Conservation (phyloP, 1,284 basidiomycete genomes). For the Puccinia novopanici region DNA sequence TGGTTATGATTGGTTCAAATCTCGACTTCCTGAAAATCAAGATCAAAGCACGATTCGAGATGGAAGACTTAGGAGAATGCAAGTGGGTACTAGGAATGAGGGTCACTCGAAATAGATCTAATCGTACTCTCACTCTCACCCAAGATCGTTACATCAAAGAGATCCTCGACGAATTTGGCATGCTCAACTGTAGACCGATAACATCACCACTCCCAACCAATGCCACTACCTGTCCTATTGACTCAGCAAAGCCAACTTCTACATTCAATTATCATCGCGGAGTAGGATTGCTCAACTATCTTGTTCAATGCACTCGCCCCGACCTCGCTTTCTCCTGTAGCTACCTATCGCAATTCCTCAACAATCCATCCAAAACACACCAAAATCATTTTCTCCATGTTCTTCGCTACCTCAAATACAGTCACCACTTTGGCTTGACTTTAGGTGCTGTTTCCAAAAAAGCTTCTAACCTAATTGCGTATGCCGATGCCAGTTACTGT, state of each 20-base stretch:
- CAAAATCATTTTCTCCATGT: neutral
- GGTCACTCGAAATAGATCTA: neutral
- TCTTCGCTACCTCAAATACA: neutral
- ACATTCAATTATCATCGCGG: neutral
- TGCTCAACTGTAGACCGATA: slow-evolving; percentile 5
- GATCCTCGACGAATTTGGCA: slow-evolving; percentile 2
- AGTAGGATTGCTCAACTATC: slow-evolving; percentile 14
- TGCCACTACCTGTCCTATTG: neutral
- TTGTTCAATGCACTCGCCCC: slow-evolving; percentile 21
- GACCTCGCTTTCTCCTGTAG: neutral
- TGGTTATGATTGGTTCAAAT: neutral
- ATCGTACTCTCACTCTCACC: neutral
- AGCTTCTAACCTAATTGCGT: too few relatives aligned
- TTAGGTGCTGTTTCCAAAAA: too few relatives aligned
- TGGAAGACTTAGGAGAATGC: neutral
- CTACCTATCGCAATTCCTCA: slow-evolving; percentile 16
- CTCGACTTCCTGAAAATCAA: neutral
- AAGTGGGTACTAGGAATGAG: neutral
- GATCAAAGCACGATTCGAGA: neutral
- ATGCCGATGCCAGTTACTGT: too few relatives aligned
- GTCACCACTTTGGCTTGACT: too few relatives aligned
- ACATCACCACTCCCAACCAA: neutral
- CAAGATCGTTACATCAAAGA: slow-evolving; percentile 16
- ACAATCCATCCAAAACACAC: neutral
- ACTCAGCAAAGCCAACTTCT: neutral